Evolutionary conservation across 805 yeast genomes (phyloP), one percentile per base, ranked within the genome.

Genomic region (Pichia thaimueangensis): DNA sequence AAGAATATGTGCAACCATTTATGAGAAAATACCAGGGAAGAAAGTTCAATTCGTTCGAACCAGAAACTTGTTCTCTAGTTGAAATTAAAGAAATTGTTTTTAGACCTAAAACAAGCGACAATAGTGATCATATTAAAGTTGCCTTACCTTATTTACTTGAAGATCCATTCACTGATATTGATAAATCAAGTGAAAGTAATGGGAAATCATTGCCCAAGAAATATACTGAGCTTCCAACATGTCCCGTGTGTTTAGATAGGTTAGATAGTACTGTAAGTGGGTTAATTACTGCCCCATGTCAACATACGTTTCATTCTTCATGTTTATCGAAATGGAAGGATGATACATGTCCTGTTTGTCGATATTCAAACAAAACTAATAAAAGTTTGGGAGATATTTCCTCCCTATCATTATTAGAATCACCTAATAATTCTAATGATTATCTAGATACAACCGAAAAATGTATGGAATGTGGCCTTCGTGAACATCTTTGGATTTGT

Each of bases 171-270:
- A 82, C 89, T 0, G 20, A 24, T n/a, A 25, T 25, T 25, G n/a
- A 16, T 12, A 19, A 41, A 7, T 21, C n/a, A 6, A 31, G 20
- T 13, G 16, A 11, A 7, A 33, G 22, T 6, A 16, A 31, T 7
- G 15, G 33, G 4, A 25, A 33, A 24, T 16, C 42, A 54, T 15
- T 54, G 65, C 5, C 62, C 71, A 21, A 42, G 15, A 20, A 7
- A 9, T 49, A 51, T 24, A 37, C 56, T 3, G 96, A 88, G 58
- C 67, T 88, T 24, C 96, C 97, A 0, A 84, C 93, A 0, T 88
- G 97, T 56, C 96, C 96, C 0, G 96, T 88, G 0, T 88, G 97
- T 56, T 65, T 88, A 15, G 97, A 88, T 53, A 68, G 94, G 46
- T 80, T 88, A 82, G 97, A 88, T 56, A 69, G 88, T 1, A 76